Percentiles rank a stretch among this genome's conserved stretches.
Evolutionary conservation across 2,329 filamentous ascomycete genomes (phyloP).

Genomic region (Hymenoscyphus fraxineus): DNA sequence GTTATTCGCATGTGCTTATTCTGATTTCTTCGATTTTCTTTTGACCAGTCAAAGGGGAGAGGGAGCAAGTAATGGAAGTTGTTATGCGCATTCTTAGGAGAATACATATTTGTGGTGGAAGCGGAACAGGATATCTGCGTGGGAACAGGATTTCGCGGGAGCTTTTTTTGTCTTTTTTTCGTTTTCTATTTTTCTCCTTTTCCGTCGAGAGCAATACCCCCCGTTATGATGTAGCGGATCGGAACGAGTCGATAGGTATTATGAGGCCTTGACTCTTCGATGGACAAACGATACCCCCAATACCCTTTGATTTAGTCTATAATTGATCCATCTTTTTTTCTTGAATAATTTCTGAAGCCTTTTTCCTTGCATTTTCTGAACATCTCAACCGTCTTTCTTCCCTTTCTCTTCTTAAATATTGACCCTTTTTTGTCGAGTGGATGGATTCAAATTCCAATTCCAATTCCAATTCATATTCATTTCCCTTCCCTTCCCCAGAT

Average conservation of each 20-base stretch:
- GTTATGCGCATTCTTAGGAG: conserved; percentile 11
- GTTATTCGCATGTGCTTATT: conserved; percentile 11
- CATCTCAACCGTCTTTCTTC: too few relatives aligned
- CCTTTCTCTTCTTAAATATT: too few relatives aligned
- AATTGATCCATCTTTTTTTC: conserved; percentile 23
- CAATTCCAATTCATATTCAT: too few relatives aligned
- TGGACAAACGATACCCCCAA: conserved; percentile 30
- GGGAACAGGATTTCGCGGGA: conserved; percentile 4
- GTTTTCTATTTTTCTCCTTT: too few relatives aligned
- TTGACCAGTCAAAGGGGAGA: conserved; percentile 19
- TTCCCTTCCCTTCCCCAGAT: neutral
- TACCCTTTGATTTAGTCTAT: conserved; percentile 31
- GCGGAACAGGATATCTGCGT: conserved; percentile 23
- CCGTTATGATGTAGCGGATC: conserved; percentile 22
- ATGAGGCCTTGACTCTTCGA: conserved; percentile 19
- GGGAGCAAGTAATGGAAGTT: conserved; percentile 28
- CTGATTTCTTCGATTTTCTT: conserved; percentile 6
- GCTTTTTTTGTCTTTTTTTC: conserved; percentile 20
- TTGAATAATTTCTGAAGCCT: neutral
- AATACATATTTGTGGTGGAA: neutral
- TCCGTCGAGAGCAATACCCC: conserved; percentile 22
- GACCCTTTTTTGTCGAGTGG: too few relatives aligned
- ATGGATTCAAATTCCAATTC: neutral
- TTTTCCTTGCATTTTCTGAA: too few relatives aligned
- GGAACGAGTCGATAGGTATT: conserved; percentile 22